A percentile compares a stretch with the other conserved stretches of the same genome.
Evolutionary conservation across 208 protist genomes (phyloP).

Genomic region (Leishmania turanica): DNA sequence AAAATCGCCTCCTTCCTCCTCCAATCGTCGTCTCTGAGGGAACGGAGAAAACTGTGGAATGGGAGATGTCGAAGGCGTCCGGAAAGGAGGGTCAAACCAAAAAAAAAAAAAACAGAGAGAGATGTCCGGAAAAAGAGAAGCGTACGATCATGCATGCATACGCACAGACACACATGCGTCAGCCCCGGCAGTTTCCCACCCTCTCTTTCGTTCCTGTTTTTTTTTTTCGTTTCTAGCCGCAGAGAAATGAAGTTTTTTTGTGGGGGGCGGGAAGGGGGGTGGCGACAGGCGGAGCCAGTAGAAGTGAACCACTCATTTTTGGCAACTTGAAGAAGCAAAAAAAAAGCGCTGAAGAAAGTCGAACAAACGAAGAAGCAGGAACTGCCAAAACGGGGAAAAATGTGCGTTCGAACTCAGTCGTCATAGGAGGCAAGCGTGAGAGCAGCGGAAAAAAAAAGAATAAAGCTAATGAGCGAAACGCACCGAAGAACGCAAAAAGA

Average conservation of each 20-base stretch:
- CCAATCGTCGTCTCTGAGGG: neutral
- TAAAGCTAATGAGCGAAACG: constrained; percentile 1
- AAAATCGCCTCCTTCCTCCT: neutral
- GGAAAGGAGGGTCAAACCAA: neutral
- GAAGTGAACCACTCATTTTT: neutral
- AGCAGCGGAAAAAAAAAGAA: neutral
- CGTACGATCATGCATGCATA: neutral
- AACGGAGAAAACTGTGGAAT: neutral
- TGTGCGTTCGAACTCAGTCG: neutral
- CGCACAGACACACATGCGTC: neutral
- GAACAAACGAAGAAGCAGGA: neutral
- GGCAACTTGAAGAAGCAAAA: neutral
- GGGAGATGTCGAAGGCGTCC: neutral
- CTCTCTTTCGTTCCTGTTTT: neutral
- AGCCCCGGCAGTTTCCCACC: neutral
- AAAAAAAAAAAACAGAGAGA: neutral
- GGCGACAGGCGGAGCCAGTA: neutral
- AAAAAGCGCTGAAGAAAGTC: neutral
- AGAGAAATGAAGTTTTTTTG: neutral
- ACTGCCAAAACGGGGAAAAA: neutral
- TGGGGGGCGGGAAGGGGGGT: neutral
- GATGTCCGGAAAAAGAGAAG: neutral
- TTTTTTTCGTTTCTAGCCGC: neutral
- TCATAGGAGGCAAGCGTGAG: neutral
- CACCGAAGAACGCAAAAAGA: neutral